Base-by-base conservation (phyloP, 345 rosid genomes). In the Eucalyptus decipiens region DNA sequence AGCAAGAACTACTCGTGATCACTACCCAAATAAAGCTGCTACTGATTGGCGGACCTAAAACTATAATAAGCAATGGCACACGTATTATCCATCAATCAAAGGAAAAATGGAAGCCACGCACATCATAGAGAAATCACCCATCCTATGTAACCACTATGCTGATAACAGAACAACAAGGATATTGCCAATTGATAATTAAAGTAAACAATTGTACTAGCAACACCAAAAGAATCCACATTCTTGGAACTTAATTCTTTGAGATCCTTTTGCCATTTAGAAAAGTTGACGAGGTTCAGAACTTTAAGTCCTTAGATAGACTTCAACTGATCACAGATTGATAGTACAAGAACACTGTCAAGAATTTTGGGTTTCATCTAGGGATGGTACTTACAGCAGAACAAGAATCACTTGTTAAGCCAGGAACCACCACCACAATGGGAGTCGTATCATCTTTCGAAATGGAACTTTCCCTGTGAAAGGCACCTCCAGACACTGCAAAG, bases 401-500 rank as follows among this genome's bases (percentile, higher is more conserved):
- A 21, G 95, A 94, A 87, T 94, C 95, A n/a, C 95, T 94, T 21
- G 95, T 93, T 89, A 94, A 94, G 47, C 95, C 94, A 88, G 95
- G 95, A 92, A 92, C 90, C 87, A 94, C 93, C 60, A 93, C 89
- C 86, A 90, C 88, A 88, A 93, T 92, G 49, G 95, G 94, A 90
- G 92, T 89, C 47, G 88, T 90, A 65, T 90, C 92, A 58, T 91
- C 88, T 72, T 58, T 88, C 6, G 67, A 90, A 87, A 89, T 42
- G 11, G 89, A 85, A 47, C 89, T 89, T 85, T 86, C 89, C 89
- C 42, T 60, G 80, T 28, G 34, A 90, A 42, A 72, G 72, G 89
- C 72, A 89, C 90, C 93, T 49, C 85, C 89, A 40, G 92, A 86
- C 80, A 90, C 89, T 90, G 87, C 72, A 88, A 60, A 76, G 30